Evolutionary conservation across 495 filamentous ascomycete genomes (phyloP).

Genomic region (Hyaloscypha bicolor): DNA sequence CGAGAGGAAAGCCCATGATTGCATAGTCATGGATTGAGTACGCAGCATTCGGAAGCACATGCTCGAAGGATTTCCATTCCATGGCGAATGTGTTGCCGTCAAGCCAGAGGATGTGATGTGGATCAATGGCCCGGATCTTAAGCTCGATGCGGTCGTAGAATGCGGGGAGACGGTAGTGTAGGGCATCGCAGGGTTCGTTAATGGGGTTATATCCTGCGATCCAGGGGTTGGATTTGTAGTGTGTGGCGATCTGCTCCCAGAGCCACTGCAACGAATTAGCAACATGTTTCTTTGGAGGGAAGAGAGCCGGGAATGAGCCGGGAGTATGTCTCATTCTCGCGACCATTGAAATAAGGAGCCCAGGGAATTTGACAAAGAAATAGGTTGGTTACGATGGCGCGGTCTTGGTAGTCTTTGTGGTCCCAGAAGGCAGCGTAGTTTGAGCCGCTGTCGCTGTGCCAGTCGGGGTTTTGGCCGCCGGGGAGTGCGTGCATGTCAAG

Average conservation of each 20-base stretch:
- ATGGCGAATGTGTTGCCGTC: conserved; percentile 71
- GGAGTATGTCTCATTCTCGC: no score
- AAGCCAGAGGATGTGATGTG: conserved; percentile 64
- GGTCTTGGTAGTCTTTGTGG: conserved; percentile 64
- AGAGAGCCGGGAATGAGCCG: no score
- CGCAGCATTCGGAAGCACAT: conserved; percentile 49
- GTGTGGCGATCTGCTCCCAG: conserved; percentile 60
- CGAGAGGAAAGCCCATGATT: conserved; percentile 58
- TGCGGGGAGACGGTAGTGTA: conserved; percentile 54
- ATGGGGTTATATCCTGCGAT: conserved; percentile 69
- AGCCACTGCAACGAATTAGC: conserved; percentile 39
- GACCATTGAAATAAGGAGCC: no score
- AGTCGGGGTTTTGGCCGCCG: conserved; percentile 66
- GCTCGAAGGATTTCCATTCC: conserved; percentile 43
- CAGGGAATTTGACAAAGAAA: no score
- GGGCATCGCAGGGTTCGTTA: conserved; percentile 65
- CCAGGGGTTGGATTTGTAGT: conserved; percentile 56
- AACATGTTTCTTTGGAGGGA: no score
- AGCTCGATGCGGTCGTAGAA: conserved; percentile 62
- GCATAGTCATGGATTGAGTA: conserved; percentile 68
- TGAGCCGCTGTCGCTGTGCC: conserved; percentile 61
- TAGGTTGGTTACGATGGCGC: conserved; percentile 38
- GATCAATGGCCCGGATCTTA: conserved; percentile 59
- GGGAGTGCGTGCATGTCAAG: conserved; percentile 66
- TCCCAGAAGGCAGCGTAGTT: conserved; percentile 66